These are phyloP conservation scores for Pseudoneurospora amorphoporcata DNA, from an alignment of 495 filamentous ascomycete genomes.

Conservation along the genomic window DNA sequence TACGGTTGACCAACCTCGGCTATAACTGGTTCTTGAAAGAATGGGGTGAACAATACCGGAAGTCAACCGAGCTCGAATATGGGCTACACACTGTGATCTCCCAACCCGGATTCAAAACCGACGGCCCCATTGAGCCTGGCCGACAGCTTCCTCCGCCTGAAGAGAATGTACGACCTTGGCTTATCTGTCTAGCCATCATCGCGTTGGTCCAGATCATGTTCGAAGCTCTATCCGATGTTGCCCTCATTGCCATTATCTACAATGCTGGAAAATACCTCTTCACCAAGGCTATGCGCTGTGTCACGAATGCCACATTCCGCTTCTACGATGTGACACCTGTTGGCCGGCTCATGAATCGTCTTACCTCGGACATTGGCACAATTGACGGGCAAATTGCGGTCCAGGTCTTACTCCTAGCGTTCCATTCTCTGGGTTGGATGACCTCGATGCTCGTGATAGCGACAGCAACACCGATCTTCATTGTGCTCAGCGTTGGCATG, in stretches of 20 bases:
- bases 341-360: slow-evolving; percentile 74
- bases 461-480: slow-evolving; percentile 60
- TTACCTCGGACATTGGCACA: slow-evolving; percentile 76
- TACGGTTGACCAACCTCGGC: slow-evolving; percentile 47
- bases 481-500: slow-evolving; percentile 56
- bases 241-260: slow-evolving; percentile 64
- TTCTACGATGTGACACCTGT: slow-evolving; percentile 82
- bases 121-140: slow-evolving; percentile 32
- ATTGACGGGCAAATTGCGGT: slow-evolving; percentile 68
- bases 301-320: slow-evolving; percentile 70
- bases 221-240: slow-evolving; percentile 41
- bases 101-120: slow-evolving; percentile 10
- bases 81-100: background rate
- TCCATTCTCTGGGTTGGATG: slow-evolving; percentile 55
- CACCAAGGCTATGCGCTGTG: slow-evolving; percentile 51
- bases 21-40: slow-evolving; percentile 75
- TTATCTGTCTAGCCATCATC: slow-evolving; percentile 53
- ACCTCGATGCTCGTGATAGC: slow-evolving; percentile 65
- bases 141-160: slow-evolving; percentile 48
- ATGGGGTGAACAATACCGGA: slow-evolving; percentile 69
- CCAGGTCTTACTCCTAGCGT: slow-evolving; percentile 56
- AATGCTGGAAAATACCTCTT: slow-evolving; percentile 65
- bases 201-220: slow-evolving; percentile 46
- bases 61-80: background rate
- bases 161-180: slow-evolving; percentile 63